Evolutionary conservation across 108 stramenopile genomes (phyloP).

Genomic region (Pseudonitzschia pungens): DNA sequence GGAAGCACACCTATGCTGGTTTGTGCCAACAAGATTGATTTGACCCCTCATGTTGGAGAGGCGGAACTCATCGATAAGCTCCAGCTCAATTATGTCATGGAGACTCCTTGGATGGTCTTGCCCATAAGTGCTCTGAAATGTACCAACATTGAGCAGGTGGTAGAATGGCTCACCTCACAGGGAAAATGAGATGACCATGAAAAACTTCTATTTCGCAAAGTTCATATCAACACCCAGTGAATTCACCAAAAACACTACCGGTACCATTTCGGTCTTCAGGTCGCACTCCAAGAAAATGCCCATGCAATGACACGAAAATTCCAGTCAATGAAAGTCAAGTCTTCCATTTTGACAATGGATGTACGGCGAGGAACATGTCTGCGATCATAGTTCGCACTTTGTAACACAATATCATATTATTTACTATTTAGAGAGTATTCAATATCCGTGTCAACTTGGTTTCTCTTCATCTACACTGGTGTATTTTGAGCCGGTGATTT

Average conservation of each 20-base stretch:
- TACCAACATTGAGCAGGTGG: constrained; percentile 93
- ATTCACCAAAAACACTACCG: not conserved
- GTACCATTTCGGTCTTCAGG: not conserved
- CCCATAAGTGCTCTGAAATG: constrained; percentile 87
- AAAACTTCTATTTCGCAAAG: not conserved
- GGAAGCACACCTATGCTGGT: constrained; percentile 89
- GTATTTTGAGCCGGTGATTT: too few species aligned
- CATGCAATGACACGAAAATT: too few species aligned
- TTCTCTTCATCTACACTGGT: too few species aligned
- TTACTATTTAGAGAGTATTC: too few species aligned
- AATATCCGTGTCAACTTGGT: too few species aligned
- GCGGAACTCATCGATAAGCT: constrained; percentile 86
- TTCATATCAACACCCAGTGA: not conserved
- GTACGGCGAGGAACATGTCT: too few species aligned
- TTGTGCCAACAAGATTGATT: constrained; percentile 96
- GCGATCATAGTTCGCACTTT: too few species aligned
- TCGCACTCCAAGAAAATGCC: too few species aligned
- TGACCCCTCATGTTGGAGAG: constrained; percentile 85
- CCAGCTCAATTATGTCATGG: constrained; percentile 94
- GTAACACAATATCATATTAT: too few species aligned
- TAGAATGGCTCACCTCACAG: constrained; percentile 93
- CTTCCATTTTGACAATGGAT: too few species aligned
- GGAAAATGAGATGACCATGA: constrained; percentile 51
- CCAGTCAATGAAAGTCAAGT: too few species aligned
- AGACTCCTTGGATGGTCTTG: constrained; percentile 96